Conservation (phyloP, 495 filamentous ascomycete genomes). For the Delitschia confertaspora region DNA sequence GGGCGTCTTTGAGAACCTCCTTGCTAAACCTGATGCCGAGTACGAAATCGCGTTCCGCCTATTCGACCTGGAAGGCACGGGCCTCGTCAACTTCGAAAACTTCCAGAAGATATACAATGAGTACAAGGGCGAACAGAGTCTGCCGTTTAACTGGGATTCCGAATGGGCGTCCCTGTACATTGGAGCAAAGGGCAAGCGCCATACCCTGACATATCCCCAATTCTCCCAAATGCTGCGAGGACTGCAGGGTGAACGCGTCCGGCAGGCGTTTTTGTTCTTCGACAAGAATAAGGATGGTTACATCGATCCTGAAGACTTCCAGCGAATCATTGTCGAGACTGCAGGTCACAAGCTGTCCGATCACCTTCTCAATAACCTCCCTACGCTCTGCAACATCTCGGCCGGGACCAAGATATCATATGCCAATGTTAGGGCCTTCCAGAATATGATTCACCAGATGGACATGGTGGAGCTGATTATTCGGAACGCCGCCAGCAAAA, state of each 20-base stretch:
- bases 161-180: conserved; percentile 96
- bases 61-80: conserved; percentile 76
- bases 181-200: conserved; percentile 71
- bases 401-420: conserved; percentile 90
- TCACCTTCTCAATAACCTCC: conserved; percentile 86
- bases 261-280: conserved; percentile 86
- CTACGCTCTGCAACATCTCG: conserved; percentile 90
- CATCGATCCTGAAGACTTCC: conserved; percentile 92
- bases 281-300: conserved; percentile 95
- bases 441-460: conserved; percentile 95
- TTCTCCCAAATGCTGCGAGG: conserved; percentile 98
- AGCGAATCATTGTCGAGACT: conserved; percentile 88
- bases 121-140: conserved; percentile 69
- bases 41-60: conserved; percentile 97
- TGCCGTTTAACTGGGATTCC: conserved; percentile 94
- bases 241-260: conserved; percentile 86
- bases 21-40: conserved; percentile 90
- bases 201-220: conserved; percentile 88
- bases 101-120: conserved; percentile 71
- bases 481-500: conserved; percentile 74
- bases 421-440: conserved; percentile 92
- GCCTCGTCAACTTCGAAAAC: conserved; percentile 76
- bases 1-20: conserved; percentile 85
- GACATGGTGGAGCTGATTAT: conserved; percentile 91
- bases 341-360: conserved; percentile 96